Base-by-base conservation (phyloP, 768 basidiomycete species). In the Rhodotorula graminis region DNA sequence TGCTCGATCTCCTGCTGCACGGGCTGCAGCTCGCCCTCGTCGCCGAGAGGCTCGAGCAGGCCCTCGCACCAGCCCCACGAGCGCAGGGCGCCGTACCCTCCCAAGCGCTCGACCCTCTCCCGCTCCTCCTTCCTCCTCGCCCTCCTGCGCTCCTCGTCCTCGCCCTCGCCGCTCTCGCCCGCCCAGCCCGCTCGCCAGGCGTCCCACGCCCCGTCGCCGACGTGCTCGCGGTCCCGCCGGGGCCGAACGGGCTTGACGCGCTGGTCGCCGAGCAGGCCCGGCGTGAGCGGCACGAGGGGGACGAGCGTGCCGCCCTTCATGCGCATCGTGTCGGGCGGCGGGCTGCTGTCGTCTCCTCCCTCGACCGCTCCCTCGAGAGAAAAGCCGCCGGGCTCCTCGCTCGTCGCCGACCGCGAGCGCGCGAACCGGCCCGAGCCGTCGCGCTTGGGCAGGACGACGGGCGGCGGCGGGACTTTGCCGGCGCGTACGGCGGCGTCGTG, bases 41-140 rank as follows among this genome's bases (percentile, higher is more conserved):
- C 55, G 29, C 55, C 21, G 2, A 56, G 3, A 3, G 31, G 31
- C 10, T 57, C 56, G 15, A 29, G 14, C 12, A 55, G 18, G 5
- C 60, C 60, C 42, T 44, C 44, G 44, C 40, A 37, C 60, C 60
- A 61, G 3, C 44, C 60, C 60, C 60, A 61, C 44, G 60, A 44
- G 8, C 23, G 11, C 12, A 61, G 60, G 12, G 60, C 60, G 27
- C 40, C 60, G 7, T 23, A 19, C n/a, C 60, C 60, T 0, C 60
- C 44, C 60, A n/a, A 31, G n/a, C 21, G 5, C 44, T 19, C 44
- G 25, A 11, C 23, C 44, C 12, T 11, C 8, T 19, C 27, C 40
- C 25, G n/a, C 40, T 42, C 15, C 16, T 21, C 18, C n/a, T n/a
- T 61, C 60, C 60, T n/a, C 53, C 44, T 12, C 49, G 12, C 2